Conservation (phyloP, 306 rosid species). For the Cicer arietinum region DNA sequence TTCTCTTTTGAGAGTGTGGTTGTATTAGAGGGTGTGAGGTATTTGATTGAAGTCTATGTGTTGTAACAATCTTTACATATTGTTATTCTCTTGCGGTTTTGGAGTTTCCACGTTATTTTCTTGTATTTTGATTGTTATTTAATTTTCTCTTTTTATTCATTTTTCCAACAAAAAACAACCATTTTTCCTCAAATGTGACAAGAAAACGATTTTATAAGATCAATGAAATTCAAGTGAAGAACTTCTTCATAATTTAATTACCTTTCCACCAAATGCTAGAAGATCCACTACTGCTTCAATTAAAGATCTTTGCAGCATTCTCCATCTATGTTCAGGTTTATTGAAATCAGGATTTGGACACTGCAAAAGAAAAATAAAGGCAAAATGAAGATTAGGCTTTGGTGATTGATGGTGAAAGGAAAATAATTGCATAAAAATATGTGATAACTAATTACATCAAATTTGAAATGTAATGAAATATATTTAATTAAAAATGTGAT, state of each 20-base stretch:
- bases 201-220: slow-evolving; percentile 4
- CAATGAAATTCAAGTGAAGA: slow-evolving; percentile 18
- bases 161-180: no score
- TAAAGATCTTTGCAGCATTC: slow-evolving; percentile 82
- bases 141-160: no score
- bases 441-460: not conserved
- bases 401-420: slow-evolving; percentile 12
- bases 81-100: no score
- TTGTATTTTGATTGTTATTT: no score
- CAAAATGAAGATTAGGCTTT: slow-evolving; percentile 26
- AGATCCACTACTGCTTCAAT: slow-evolving; percentile 78
- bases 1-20: no score
- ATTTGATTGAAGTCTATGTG: no score
- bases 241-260: slow-evolving; percentile 42
- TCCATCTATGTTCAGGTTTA: slow-evolving; percentile 89
- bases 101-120: no score
- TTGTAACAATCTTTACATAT: no score
- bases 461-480: not conserved
- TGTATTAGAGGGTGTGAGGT: no score
- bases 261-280: slow-evolving; percentile 76
- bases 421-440: not conserved
- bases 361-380: slow-evolving; percentile 43
- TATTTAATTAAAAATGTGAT: no score
- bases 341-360: slow-evolving; percentile 95
- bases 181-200: not conserved